Conservation (phyloP, 768 basidiomycete genomes). For the Artomyces pyxidatus region DNA sequence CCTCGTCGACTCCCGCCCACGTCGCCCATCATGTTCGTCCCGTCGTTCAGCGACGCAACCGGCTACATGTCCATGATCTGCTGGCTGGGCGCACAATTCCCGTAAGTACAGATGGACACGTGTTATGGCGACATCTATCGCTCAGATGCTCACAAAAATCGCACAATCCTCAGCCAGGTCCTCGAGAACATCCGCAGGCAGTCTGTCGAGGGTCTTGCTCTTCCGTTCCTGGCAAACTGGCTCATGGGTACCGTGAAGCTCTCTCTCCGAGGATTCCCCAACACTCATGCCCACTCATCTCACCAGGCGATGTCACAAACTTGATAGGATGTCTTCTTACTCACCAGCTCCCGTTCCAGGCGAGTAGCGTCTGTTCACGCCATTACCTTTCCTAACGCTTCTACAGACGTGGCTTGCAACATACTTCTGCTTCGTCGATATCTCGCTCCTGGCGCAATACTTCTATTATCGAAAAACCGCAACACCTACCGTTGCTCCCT, state of each 20-base stretch:
- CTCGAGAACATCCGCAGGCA: slow-evolving; percentile 66
- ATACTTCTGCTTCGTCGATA: slow-evolving; percentile 86
- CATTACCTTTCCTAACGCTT: neutral
- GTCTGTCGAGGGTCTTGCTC: slow-evolving; percentile 84
- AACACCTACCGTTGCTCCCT: slow-evolving; percentile 26
- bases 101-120: slow-evolving; percentile 42
- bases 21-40: slow-evolving; percentile 14
- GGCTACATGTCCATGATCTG: slow-evolving; percentile 67
- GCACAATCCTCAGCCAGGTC: slow-evolving; percentile 53
- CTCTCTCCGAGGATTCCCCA: neutral
- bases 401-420: slow-evolving; percentile 78
- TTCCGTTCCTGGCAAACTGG: slow-evolving; percentile 94
- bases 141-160: slow-evolving; percentile 1
- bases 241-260: slow-evolving; percentile 54
- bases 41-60: slow-evolving; percentile 48
- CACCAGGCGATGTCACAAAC: slow-evolving; percentile 89
- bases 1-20: neutral
- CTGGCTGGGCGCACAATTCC: slow-evolving; percentile 86
- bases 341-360: slow-evolving; percentile 91
- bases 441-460: slow-evolving; percentile 69
- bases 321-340: slow-evolving; percentile 88
- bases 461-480: slow-evolving; percentile 53
- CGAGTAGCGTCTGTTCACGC: too few relatives aligned
- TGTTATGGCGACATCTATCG: slow-evolving; percentile 5
- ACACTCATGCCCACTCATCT: neutral